phyloP scores from a whole-genome alignment of 192 early-diverging fungal genomes.

The Anaeromyces robustus region DNA sequence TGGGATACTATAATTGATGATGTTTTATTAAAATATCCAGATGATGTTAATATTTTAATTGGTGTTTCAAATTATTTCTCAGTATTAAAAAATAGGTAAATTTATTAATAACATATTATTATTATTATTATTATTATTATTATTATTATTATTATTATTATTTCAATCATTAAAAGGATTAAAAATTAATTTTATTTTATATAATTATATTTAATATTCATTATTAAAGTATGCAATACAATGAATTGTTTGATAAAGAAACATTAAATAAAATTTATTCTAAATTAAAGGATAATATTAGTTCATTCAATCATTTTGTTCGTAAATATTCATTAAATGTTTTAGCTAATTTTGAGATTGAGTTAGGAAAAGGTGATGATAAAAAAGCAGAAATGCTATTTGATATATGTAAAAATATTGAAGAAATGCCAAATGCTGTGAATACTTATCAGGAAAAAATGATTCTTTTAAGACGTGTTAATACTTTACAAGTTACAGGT shows the following conservation, averaged over 20 bases:
- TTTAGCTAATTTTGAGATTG: constrained; percentile 39
- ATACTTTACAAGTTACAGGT: constrained; percentile 30
- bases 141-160: too few relatives aligned
- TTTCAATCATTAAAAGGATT: too few relatives aligned
- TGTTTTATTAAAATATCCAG: neutral
- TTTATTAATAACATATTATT: too few relatives aligned
- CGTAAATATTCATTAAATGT: constrained; percentile 54
- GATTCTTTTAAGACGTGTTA: constrained; percentile 55
- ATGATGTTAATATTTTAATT: neutral
- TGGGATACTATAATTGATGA: neutral
- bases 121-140: too few relatives aligned
- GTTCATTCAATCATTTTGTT: constrained; percentile 28
- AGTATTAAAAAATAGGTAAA: neutral
- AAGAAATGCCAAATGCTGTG: constrained; percentile 41
- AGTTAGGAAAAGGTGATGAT: constrained; percentile 2
- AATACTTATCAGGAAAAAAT: constrained; percentile 63
- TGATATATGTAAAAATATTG: constrained; percentile 31
- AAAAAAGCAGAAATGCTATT: constrained; percentile 14
- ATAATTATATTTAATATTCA: too few relatives aligned
- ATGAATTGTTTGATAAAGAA: constrained; percentile 15
- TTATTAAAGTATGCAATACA: constrained; percentile 5
- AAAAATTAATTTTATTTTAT: too few relatives aligned
- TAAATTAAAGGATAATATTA: constrained; percentile 38
- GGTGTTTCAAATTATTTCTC: neutral
- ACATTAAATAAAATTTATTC: constrained; percentile 27